Evolutionary conservation across 495 filamentous ascomycete genomes (phyloP).

Genomic region (Penicillium goetzii): DNA sequence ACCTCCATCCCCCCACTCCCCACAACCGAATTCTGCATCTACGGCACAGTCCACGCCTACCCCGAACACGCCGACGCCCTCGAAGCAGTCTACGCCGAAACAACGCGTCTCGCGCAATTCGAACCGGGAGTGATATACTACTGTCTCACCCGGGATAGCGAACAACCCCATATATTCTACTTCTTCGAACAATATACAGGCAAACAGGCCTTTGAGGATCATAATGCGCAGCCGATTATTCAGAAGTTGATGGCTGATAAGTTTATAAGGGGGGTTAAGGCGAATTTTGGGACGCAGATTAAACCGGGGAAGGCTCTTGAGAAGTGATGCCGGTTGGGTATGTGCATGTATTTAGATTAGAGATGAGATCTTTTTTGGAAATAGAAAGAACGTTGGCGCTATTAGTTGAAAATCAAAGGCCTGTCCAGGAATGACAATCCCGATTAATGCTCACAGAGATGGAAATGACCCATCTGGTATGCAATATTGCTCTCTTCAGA

Average conservation of each 20-base stretch:
- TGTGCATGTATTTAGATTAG: not conserved
- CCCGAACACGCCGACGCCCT: slow-evolving; percentile 42
- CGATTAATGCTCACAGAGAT: slow-evolving; percentile 36
- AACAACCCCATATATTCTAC: slow-evolving; percentile 37
- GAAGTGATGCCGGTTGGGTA: not conserved
- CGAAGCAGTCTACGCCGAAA: slow-evolving; percentile 38
- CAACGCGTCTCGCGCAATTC: slow-evolving; percentile 32
- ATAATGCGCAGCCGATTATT: slow-evolving; percentile 38
- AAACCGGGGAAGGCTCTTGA: not conserved
- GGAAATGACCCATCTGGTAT: slow-evolving; percentile 27
- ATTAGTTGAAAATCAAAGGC: no score
- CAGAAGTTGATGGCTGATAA: slow-evolving; percentile 36
- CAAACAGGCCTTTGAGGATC: slow-evolving; percentile 34
- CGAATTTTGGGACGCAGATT: slow-evolving; percentile 28
- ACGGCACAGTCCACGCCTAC: slow-evolving; percentile 35
- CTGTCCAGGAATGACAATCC: not conserved
- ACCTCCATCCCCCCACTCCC: slow-evolving; percentile 20
- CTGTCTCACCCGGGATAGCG: slow-evolving; percentile 31
- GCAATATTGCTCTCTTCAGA: slow-evolving; percentile 18
- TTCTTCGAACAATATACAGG: slow-evolving; percentile 42
- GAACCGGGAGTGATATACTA: slow-evolving; percentile 43
- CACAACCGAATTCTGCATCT: slow-evolving; percentile 33
- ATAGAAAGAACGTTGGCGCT: not conserved
- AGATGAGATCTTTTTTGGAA: not conserved
- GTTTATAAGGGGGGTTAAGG: slow-evolving; percentile 33